These are phyloP conservation scores for Lipomyces chichibuensis DNA, from an alignment of 805 yeast genomes.

Conservation along the genomic window DNA sequence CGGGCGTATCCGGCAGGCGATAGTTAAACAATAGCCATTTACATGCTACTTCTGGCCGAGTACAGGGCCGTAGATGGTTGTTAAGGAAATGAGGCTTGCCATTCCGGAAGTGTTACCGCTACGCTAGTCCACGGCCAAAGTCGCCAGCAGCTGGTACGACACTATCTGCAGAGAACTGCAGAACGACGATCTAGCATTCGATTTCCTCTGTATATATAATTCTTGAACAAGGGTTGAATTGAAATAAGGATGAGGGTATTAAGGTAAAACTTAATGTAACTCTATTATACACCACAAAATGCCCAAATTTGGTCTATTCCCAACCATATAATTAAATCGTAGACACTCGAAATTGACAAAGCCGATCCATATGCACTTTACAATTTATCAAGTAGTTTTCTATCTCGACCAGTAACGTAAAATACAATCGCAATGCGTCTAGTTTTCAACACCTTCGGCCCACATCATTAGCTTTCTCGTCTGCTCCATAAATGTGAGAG, in stretches of 20 bases:
- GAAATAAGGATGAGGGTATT: too few species aligned
- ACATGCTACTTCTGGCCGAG: background rate
- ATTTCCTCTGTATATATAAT: background rate
- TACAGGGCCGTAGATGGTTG: background rate
- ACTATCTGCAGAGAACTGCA: too few species aligned
- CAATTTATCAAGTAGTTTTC: background rate
- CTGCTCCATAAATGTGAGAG: slow-evolving; percentile 94
- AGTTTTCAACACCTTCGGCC: slow-evolving; percentile 45
- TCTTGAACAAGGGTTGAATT: too few species aligned
- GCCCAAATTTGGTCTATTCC: background rate
- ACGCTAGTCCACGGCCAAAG: background rate
- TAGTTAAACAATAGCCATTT: background rate
- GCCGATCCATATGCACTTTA: background rate
- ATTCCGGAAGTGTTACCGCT: background rate
- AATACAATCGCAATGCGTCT: background rate
- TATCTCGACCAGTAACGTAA: background rate
- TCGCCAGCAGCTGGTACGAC: background rate
- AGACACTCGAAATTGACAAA: background rate
- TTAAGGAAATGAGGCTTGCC: background rate
- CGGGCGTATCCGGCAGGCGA: slow-evolving; percentile 22
- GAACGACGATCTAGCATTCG: too few species aligned
- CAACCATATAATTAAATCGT: too few species aligned
- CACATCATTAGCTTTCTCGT: slow-evolving; percentile 66
- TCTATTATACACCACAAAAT: background rate
- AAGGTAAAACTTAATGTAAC: background rate